Evolutionary conservation across 345 rosid genomes (phyloP).

Genomic region (Populus deltoides): DNA sequence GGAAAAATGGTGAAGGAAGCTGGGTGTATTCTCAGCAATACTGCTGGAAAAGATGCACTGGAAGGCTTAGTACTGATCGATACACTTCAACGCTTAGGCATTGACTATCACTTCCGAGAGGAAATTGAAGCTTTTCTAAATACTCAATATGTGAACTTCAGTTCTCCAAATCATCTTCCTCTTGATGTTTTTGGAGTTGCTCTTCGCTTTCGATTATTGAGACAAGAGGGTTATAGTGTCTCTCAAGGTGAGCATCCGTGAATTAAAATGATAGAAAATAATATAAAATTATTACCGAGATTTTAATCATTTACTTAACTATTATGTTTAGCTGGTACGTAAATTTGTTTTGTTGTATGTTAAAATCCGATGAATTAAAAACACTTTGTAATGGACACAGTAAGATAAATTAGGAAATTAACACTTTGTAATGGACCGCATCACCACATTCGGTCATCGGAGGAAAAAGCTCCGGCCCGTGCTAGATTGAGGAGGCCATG

Average conservation of each 20-base stretch:
- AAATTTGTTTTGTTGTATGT: too few species aligned
- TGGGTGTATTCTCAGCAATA: background rate
- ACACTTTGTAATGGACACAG: too few species aligned
- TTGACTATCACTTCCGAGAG: constrained; percentile 28
- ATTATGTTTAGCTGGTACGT: too few species aligned
- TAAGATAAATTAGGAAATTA: too few species aligned
- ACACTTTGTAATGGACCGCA: too few species aligned
- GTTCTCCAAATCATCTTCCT: background rate
- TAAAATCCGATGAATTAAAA: too few species aligned
- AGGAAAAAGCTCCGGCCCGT: too few species aligned
- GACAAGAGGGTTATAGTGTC: constrained; percentile 21
- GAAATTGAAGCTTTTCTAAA: constrained; percentile 39
- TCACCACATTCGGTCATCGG: too few species aligned
- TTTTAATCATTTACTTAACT: too few species aligned
- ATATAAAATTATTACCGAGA: too few species aligned
- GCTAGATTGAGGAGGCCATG: too few species aligned
- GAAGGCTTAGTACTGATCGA: constrained; percentile 38
- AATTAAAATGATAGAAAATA: too few species aligned
- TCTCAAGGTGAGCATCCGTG: constrained; percentile 22
- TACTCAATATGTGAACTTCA: constrained; percentile 7
- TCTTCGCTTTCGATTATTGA: constrained; percentile 23
- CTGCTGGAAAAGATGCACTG: background rate
- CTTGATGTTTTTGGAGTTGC: constrained; percentile 27
- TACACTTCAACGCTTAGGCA: constrained; percentile 39
- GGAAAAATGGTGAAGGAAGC: background rate